A percentile compares a stretch with the other conserved stretches of the same genome.
Conservation (phyloP, 768 basidiomycete genomes). For the Tylopilus cervinicoccineus region DNA sequence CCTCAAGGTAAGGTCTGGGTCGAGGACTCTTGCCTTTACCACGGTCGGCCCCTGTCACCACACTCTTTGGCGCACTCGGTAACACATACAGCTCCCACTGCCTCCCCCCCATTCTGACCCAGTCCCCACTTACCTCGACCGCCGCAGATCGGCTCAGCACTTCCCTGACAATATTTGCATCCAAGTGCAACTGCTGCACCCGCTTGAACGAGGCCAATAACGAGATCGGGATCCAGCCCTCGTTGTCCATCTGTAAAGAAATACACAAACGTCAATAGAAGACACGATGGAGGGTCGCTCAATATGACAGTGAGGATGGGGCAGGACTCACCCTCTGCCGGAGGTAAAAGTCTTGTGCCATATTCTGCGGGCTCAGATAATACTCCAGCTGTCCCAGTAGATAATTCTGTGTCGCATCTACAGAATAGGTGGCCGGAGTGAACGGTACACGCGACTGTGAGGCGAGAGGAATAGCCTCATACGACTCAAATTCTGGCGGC, state of each 20-base stretch:
- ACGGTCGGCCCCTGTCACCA: slow-evolving; percentile 13
- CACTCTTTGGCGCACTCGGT: slow-evolving; percentile 52
- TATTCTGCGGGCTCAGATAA: slow-evolving; percentile 86
- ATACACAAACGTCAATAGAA: not conserved
- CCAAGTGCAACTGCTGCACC: slow-evolving; percentile 60
- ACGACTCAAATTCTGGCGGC: slow-evolving; percentile 30
- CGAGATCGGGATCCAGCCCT: slow-evolving; percentile 81
- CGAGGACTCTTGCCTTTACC: not conserved
- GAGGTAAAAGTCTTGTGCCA: slow-evolving; percentile 84
- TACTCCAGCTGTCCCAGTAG: slow-evolving; percentile 87
- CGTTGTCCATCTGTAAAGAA: slow-evolving; percentile 72
- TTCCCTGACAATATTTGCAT: slow-evolving; percentile 60
- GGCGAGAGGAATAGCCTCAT: slow-evolving; percentile 21
- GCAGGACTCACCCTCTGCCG: slow-evolving; percentile 59
- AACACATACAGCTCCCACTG: slow-evolving; percentile 61
- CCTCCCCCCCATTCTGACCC: slow-evolving; percentile 60
- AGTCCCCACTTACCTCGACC: slow-evolving; percentile 66
- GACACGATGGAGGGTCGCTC: not conserved
- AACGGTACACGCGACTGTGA: slow-evolving; percentile 36
- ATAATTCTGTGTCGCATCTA: slow-evolving; percentile 64
- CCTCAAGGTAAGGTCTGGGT: not conserved
- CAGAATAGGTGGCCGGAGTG: slow-evolving; percentile 46
- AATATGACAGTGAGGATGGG: not conserved
- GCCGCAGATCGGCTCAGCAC: slow-evolving; percentile 62
- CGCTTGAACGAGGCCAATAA: slow-evolving; percentile 88